Evolutionary conservation across 2,329 filamentous ascomycete species (phyloP), one percentile per base, ranked within the genome.

Genomic region (Diaporthe batatas): DNA sequence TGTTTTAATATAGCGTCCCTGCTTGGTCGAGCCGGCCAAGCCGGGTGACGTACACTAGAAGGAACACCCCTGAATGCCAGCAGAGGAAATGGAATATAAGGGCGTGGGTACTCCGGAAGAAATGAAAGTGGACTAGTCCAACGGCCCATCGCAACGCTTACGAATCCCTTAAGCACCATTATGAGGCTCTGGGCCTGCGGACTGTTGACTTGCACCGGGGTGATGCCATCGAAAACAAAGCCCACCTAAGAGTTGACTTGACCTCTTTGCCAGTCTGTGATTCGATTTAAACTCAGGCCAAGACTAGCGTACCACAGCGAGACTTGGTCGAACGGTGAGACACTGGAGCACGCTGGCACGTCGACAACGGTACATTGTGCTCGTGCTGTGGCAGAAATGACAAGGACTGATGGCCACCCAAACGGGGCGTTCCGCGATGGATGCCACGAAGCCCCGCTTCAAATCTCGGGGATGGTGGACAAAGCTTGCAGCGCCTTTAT

Each of bases 271-370:
- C 68, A 49, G 42, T 21, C 25, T 49, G 6, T 1, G 5, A 16
- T 5, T 49, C 42, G 16, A 47, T n/a, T 70, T 39, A 34, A 70
- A 44, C 55, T 59, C 68, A 59, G n/a, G 32, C 42, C n/a, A 51
- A 62, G 55, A 59, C 8, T 29, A 11, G 21, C 23, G 47, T 70
- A 34, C 55, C 55, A 53, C 34, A 25, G 32, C 68, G 42, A n/a
- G 44, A 44, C 32, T 16, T 4, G 12, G 29, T 67, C 10, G 7
- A 53, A 32, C 25, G 23, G 29, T 29, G 23, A 36, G 29, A 14
- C 18, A 14, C 14, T 18, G 16, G 44, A 29, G 25, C 21, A 59
- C 25, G 21, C 23, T 29, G 44, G 25, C 21, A 59, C 25, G 21
- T 23, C 12, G n/a, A 42, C 36, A 42, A 4, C n/a, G 57, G 57